These are phyloP conservation scores for Thecaphora frezii DNA, from an alignment of 1,284 basidiomycete genomes.

Conservation along the genomic window DNA sequence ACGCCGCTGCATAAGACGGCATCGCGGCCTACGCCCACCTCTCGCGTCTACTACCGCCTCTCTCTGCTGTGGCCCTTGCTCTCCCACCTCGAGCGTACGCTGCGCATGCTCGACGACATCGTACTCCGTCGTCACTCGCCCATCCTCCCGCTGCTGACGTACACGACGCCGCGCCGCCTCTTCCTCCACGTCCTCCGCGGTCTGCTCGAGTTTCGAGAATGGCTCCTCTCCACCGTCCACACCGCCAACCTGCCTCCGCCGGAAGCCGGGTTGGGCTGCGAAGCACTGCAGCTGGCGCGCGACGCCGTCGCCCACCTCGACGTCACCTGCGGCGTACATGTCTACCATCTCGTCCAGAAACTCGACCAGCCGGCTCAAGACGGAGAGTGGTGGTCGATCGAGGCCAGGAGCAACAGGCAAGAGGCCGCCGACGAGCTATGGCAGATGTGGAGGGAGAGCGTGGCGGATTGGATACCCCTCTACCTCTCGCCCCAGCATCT, in stretches of 20 bases:
- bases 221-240: constrained; percentile 19
- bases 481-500: no score
- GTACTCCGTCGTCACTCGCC: not conserved
- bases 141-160: constrained; percentile 21
- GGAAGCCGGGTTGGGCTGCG: not conserved
- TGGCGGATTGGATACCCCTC: no score
- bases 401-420: no score
- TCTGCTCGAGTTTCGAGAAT: constrained; percentile 30
- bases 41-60: constrained; percentile 28
- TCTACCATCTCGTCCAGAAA: no score
- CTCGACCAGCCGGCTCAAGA: no score
- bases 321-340: no score
- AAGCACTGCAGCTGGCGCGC: no score
- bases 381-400: no score
- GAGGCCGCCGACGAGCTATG: no score
- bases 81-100: constrained; percentile 31
- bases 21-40: constrained; percentile 4
- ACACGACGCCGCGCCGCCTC: constrained; percentile 22
- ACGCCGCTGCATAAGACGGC: constrained; percentile 2
- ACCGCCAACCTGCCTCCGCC: constrained; percentile 23
- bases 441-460: no score
- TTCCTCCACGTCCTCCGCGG: constrained; percentile 17
- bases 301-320: no score
- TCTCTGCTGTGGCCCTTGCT: constrained; percentile 31
- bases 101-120: constrained; percentile 20